Percentiles rank a stretch among this genome's conserved stretches.
phyloP scores from a whole-genome alignment of 2,329 filamentous ascomycete genomes.

The Periglandula ipomoeae region DNA sequence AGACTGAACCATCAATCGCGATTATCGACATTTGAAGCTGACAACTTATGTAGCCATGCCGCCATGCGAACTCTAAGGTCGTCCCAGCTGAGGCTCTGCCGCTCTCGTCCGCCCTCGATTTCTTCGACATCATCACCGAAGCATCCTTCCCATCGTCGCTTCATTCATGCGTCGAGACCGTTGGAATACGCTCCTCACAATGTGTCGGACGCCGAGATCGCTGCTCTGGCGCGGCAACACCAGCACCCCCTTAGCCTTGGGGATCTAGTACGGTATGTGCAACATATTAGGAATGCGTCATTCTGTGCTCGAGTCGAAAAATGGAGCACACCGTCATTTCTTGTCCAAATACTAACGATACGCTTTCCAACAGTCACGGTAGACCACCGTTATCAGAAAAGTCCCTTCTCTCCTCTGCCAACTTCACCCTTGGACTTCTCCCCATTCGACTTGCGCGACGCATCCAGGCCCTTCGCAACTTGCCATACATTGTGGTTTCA shows the following conservation, averaged over 20 bases:
- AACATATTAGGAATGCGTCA: not conserved
- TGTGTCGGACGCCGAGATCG: constrained; percentile 66
- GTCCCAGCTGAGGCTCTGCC: constrained; percentile 1
- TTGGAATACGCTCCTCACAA: not conserved
- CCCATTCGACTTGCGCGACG: constrained; percentile 88
- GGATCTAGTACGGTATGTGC: constrained; percentile 72
- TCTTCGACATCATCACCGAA: not conserved
- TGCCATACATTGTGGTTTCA: constrained; percentile 97
- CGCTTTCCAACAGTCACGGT: constrained; percentile 45
- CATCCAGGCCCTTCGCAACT: constrained; percentile 83
- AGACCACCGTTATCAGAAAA: constrained; percentile 73
- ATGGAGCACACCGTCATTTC: too few relatives aligned
- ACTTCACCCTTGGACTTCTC: constrained; percentile 88
- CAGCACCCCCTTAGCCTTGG: constrained; percentile 76
- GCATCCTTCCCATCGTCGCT: not conserved
- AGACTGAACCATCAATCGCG: not conserved
- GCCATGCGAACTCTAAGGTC: constrained; percentile 6
- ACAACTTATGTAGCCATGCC: constrained; percentile 5
- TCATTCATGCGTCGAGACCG: not conserved
- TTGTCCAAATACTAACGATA: not conserved
- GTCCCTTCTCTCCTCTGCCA: constrained; percentile 79
- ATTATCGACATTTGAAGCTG: not conserved
- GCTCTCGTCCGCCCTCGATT: not conserved
- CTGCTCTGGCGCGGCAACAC: constrained; percentile 64
- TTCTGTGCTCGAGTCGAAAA: too few relatives aligned